phyloP scores from a whole-genome alignment of 2,329 filamentous ascomycete species.

The Byssoonygena ceratinophila region DNA sequence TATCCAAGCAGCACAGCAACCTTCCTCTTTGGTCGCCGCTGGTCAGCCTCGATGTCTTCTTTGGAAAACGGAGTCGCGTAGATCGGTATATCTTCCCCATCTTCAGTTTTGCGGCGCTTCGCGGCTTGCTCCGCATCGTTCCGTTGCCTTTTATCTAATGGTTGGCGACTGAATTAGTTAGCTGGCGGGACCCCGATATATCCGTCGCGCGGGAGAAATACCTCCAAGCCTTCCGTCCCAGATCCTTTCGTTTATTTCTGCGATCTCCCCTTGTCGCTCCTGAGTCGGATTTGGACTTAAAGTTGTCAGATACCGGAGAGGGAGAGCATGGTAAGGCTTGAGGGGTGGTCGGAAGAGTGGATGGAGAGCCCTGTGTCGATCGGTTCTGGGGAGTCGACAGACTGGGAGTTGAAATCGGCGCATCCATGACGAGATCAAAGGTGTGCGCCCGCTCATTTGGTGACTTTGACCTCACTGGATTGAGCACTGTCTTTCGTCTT shows the following conservation, averaged over 20 bases:
- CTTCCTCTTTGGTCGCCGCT: slow-evolving; percentile 84
- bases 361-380: not conserved
- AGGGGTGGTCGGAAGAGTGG: slow-evolving; percentile 1
- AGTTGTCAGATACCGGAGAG: not conserved
- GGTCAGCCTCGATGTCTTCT: slow-evolving; percentile 80
- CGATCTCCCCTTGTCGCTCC: slow-evolving; percentile 19
- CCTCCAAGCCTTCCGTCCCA: slow-evolving; percentile 57
- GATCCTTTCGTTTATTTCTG: slow-evolving; percentile 52
- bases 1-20: slow-evolving; percentile 94
- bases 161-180: slow-evolving; percentile 45
- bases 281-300: slow-evolving; percentile 2
- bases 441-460: slow-evolving; percentile 11
- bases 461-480: not conserved
- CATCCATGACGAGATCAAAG: slow-evolving; percentile 14
- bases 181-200: slow-evolving; percentile 23
- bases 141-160: slow-evolving; percentile 41
- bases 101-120: slow-evolving; percentile 48
- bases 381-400: slow-evolving; percentile 1
- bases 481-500: not conserved
- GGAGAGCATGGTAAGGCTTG: slow-evolving; percentile 2
- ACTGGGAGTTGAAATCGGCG: slow-evolving; percentile 10
- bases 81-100: slow-evolving; percentile 37
- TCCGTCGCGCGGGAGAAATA: slow-evolving; percentile 26
- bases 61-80: slow-evolving; percentile 53
- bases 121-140: slow-evolving; percentile 40